These are phyloP conservation scores for Mycena haematopus DNA, from an alignment of 768 basidiomycete genomes.

Conservation along the genomic window DNA sequence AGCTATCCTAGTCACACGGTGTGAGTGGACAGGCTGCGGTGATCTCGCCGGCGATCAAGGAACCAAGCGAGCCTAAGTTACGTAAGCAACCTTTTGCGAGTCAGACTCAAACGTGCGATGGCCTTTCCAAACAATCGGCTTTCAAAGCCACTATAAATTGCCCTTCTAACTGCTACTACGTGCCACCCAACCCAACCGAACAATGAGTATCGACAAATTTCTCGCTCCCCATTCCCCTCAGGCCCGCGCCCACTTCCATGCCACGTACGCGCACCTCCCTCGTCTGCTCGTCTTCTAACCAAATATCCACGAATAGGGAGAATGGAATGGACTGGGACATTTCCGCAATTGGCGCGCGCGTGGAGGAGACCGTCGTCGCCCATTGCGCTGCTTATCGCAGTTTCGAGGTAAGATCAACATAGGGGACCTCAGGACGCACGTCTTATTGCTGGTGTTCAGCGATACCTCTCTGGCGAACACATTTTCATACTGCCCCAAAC, in stretches of 20 bases:
- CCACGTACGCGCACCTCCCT: slow-evolving; percentile 56
- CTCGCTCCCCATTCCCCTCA: slow-evolving; percentile 78
- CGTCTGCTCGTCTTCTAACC: not conserved
- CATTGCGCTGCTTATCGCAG: slow-evolving; percentile 84
- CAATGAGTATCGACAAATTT: slow-evolving; percentile 66
- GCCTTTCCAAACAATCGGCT: too few relatives aligned
- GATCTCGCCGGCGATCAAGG: too few relatives aligned
- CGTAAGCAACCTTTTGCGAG: too few relatives aligned
- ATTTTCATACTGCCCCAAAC: slow-evolving; percentile 73
- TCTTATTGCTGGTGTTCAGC: slow-evolving; percentile 3
- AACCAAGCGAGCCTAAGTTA: too few relatives aligned
- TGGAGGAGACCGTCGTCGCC: slow-evolving; percentile 77
- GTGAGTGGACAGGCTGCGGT: too few relatives aligned
- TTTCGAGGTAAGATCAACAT: slow-evolving; percentile 47
- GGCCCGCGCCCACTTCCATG: slow-evolving; percentile 69
- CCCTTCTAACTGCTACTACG: too few relatives aligned
- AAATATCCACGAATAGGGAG: slow-evolving; percentile 51
- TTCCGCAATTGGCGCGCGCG: slow-evolving; percentile 58
- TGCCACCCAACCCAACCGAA: not conserved
- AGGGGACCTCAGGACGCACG: not conserved
- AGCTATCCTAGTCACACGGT: too few relatives aligned
- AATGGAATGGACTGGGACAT: slow-evolving; percentile 74
- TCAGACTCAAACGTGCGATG: too few relatives aligned
- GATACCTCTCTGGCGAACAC: slow-evolving; percentile 71
- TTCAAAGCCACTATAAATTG: too few relatives aligned